Evolutionary conservation across 2,329 filamentous ascomycete genomes (phyloP).

Genomic region (Cercospora sp.): DNA sequence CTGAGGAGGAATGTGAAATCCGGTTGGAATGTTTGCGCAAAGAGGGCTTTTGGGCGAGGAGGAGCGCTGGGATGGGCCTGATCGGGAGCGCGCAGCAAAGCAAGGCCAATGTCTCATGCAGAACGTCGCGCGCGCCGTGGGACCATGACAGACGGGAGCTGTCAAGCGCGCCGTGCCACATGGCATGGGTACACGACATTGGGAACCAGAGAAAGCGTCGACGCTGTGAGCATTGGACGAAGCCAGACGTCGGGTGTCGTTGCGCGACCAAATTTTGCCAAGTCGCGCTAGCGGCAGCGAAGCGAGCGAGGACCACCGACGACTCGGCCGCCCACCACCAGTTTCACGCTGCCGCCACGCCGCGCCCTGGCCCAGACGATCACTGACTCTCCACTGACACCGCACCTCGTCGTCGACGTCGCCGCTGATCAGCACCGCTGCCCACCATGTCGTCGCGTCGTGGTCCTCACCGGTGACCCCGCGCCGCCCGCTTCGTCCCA

Average conservation of each 20-base stretch:
- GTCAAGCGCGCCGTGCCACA: constrained; percentile 11
- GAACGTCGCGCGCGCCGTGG: neutral
- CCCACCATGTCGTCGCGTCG: neutral
- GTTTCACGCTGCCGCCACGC: neutral
- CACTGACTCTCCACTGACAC: neutral
- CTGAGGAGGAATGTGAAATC: constrained; percentile 16
- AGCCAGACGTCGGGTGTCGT: constrained; percentile 5
- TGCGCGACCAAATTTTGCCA: neutral
- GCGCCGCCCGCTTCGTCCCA: constrained; percentile 3
- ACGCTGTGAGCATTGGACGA: neutral
- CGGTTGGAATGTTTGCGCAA: constrained; percentile 22
- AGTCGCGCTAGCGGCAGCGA: neutral
- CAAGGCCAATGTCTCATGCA: constrained; percentile 12
- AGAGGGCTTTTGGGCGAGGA: constrained; percentile 10
- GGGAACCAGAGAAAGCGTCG: neutral
- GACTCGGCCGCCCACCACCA: neutral
- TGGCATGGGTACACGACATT: constrained; percentile 11
- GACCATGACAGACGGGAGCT: neutral
- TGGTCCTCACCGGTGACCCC: neutral
- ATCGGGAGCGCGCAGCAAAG: constrained; percentile 19
- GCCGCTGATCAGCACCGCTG: neutral
- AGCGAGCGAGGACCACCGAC: neutral
- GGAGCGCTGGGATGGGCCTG: constrained; percentile 13
- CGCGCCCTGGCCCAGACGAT: neutral
- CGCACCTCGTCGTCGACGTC: neutral